Conservation (phyloP, 176 grass and related monocot genomes). For the Cenchrus purpureus region DNA sequence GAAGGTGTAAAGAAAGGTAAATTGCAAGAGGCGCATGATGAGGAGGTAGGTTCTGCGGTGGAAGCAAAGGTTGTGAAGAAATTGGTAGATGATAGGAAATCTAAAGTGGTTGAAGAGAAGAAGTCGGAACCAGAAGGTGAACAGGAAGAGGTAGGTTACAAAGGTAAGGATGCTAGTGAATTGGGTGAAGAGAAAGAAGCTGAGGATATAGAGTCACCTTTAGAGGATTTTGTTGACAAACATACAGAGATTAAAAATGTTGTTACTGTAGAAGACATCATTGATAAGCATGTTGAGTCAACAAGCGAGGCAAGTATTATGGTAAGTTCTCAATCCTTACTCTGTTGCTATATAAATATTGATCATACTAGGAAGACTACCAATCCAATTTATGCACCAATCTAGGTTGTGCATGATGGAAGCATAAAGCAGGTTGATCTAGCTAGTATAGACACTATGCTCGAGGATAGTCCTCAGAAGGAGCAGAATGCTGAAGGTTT, state of each 20-base stretch:
- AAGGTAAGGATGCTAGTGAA: slow-evolving; percentile 13
- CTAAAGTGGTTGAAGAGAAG: not conserved
- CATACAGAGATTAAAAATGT: too few species aligned
- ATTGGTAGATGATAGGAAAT: not conserved
- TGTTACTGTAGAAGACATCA: too few species aligned
- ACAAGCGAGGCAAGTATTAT: slow-evolving; percentile 3
- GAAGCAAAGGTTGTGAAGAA: slow-evolving; percentile 18
- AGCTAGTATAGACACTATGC: not conserved
- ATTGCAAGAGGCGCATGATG: not conserved
- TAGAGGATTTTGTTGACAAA: too few species aligned
- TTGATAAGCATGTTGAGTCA: not conserved
- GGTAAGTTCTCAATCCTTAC: slow-evolving; percentile 38
- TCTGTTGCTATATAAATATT: slow-evolving; percentile 26
- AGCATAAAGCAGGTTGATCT: slow-evolving; percentile 2
- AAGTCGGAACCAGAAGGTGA: slow-evolving; percentile 11
- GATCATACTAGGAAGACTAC: slow-evolving; percentile 33
- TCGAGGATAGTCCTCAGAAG: slow-evolving; percentile 23
- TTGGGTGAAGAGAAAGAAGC: slow-evolving; percentile 1
- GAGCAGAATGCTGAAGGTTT: slow-evolving; percentile 18
- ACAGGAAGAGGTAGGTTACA: slow-evolving; percentile 2
- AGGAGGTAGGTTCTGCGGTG: not conserved
- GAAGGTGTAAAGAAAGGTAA: slow-evolving; percentile 29
- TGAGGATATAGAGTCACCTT: not conserved
- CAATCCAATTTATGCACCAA: not conserved
- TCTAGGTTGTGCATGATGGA: slow-evolving; percentile 35